Conservation (phyloP, 2,329 filamentous ascomycete genomes). For the Tolypocladium album region DNA sequence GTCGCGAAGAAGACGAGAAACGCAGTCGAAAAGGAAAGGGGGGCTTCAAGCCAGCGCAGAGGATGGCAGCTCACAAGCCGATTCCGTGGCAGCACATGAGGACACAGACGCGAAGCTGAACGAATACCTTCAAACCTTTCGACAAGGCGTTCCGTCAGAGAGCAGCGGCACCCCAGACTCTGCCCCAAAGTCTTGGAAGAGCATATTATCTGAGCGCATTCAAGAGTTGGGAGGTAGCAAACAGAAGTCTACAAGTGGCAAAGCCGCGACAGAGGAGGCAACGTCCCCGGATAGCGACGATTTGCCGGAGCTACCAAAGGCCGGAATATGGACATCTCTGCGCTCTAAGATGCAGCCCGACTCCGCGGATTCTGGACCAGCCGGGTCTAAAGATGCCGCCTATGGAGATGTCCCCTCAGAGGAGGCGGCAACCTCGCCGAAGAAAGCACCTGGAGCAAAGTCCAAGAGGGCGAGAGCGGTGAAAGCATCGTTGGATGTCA, state of each 20-base stretch:
- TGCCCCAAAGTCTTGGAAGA: not conserved
- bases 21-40: not conserved
- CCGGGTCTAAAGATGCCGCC: not conserved
- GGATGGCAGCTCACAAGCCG: not conserved
- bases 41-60: not conserved
- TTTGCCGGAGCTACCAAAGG: not conserved
- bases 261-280: not conserved
- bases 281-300: not conserved
- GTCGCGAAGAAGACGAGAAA: not conserved
- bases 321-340: conserved; percentile 17
- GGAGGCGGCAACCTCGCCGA: not conserved
- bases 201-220: not conserved
- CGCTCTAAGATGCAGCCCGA: conserved; percentile 13
- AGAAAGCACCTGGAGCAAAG: conserved; percentile 1
- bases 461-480: conserved; percentile 1
- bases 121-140: not conserved
- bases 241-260: not conserved
- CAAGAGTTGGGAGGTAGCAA: not conserved
- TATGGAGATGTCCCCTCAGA: too few relatives aligned
- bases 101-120: not conserved
- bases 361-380: not conserved
- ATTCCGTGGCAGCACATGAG: not conserved
- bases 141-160: not conserved
- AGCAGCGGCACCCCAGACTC: not conserved
- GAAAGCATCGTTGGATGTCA: conserved; percentile 12